A percentile compares a stretch with the other conserved stretches of the same genome.
Evolutionary conservation across 75 land plant genomes (phyloP).

Genomic region (Cryptomeria japonica): DNA sequence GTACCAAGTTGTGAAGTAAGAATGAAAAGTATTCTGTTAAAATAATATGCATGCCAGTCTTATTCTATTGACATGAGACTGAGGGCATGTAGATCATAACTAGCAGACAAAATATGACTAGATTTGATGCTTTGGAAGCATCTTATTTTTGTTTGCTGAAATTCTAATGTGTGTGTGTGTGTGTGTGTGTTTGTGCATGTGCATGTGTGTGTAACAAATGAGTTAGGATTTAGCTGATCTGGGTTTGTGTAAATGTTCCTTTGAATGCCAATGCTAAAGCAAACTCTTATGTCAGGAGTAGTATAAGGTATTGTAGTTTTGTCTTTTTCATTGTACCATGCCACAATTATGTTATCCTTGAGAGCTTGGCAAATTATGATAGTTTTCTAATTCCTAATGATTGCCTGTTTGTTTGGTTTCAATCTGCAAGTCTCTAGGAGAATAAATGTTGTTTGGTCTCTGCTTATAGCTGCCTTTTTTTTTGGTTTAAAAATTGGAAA

Average conservation of each 20-base stretch:
- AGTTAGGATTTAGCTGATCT: no score
- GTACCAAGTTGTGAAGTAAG: neutral
- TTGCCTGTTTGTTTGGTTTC: neutral
- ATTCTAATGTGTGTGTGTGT: neutral
- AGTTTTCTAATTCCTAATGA: no score
- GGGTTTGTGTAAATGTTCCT: no score
- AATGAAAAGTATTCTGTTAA: neutral
- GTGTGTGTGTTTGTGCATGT: no score
- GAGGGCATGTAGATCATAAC: no score
- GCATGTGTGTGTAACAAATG: no score
- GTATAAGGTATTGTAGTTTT: no score
- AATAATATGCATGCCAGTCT: neutral
- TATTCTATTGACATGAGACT: no score
- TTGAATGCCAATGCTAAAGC: neutral
- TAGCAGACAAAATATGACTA: no score
- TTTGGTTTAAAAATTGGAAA: neutral
- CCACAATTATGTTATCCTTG: neutral
- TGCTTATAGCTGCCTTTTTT: neutral
- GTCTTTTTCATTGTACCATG: neutral
- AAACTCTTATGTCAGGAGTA: neutral
- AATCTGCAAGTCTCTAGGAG: neutral
- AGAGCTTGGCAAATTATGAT: neutral
- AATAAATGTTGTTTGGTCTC: neutral
- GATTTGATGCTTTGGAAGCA: neutral
- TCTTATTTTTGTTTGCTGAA: neutral